A percentile compares a stretch with the other conserved stretches of the same genome.
Evolutionary conservation across 2,329 filamentous ascomycete species (phyloP).

Genomic region (Microsporum audouinii): DNA sequence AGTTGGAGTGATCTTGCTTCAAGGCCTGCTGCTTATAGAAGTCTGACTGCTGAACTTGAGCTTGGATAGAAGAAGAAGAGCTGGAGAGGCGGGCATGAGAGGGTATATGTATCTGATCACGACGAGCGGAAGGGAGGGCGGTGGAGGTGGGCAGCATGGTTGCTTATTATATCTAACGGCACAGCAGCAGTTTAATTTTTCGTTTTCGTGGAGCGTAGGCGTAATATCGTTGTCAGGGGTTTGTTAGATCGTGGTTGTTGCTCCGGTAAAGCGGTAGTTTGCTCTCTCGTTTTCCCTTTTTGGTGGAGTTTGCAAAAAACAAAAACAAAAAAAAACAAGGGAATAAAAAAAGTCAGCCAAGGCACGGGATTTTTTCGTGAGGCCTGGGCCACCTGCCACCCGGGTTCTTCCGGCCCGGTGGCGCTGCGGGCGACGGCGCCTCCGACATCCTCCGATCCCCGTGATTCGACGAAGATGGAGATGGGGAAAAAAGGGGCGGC

Average conservation of each 20-base stretch:
- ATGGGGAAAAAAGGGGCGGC: not conserved
- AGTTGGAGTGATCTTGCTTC: slow-evolving; percentile 48
- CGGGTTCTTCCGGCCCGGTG: slow-evolving; percentile 1
- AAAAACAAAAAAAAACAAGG: not conserved
- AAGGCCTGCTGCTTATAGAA: slow-evolving; percentile 47
- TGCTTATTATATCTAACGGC: slow-evolving; percentile 3
- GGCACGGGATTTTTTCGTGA: not conserved
- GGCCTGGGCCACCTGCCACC: slow-evolving; percentile 1
- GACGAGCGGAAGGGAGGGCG: not conserved
- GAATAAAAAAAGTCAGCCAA: not conserved
- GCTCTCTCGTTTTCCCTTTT: not conserved
- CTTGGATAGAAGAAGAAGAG: slow-evolving; percentile 18
- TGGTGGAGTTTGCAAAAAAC: not conserved
- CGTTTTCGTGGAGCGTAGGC: not conserved
- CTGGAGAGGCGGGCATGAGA: slow-evolving; percentile 22
- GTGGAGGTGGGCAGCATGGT: slow-evolving; percentile 1
- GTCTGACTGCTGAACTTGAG: slow-evolving; percentile 35
- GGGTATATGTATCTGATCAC: slow-evolving; percentile 32
- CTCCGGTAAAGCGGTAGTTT: not conserved
- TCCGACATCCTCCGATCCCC: not conserved
- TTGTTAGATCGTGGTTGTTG: not conserved
- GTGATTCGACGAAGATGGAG: not conserved
- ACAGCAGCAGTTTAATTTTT: slow-evolving; percentile 2
- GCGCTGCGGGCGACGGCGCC: not conserved
- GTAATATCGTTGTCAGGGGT: not conserved